Conservation (phyloP, 495 filamentous ascomycete species). For the Aspergillus incahuasiensis region DNA sequence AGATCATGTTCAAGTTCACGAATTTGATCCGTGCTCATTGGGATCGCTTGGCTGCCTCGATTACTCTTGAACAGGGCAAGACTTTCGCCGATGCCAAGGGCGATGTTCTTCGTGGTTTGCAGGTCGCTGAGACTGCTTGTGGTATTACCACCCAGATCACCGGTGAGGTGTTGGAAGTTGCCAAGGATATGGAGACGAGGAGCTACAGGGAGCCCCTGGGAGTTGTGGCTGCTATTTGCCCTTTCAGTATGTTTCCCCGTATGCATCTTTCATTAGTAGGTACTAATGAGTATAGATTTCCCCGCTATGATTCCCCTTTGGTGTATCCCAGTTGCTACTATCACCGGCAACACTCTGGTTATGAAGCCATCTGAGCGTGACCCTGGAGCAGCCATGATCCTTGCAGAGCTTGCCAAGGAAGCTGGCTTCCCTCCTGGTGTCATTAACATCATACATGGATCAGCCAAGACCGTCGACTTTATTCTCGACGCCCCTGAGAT, state of each 20-base stretch:
- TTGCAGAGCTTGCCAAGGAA: conserved; percentile 85
- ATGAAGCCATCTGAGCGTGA: conserved; percentile 98
- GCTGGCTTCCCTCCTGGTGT: conserved; percentile 94
- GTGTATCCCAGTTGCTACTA: conserved; percentile 91
- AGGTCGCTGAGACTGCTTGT: conserved; percentile 95
- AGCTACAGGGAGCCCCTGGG: conserved; percentile 90
- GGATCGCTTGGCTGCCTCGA: conserved; percentile 92
- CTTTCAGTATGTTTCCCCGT: conserved; percentile 73
- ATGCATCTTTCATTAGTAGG: neutral
- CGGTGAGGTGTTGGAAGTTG: conserved; percentile 92
- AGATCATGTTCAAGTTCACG: conserved; percentile 97
- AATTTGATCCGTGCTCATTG: conserved; percentile 87
- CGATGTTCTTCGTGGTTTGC: conserved; percentile 90
- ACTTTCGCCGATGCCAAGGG: conserved; percentile 94
- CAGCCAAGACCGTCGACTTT: conserved; percentile 90
- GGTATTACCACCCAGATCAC: conserved; percentile 90
- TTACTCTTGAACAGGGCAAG: conserved; percentile 98
- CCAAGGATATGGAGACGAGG: conserved; percentile 98
- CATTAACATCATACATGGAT: conserved; percentile 90
- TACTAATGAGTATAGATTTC: conserved; percentile 53
- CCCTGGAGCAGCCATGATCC: conserved; percentile 96
- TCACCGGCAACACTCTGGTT: conserved; percentile 90
- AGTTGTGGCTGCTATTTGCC: conserved; percentile 94
- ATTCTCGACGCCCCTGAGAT: conserved; percentile 94
- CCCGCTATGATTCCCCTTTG: conserved; percentile 99